Percentiles rank a stretch among this genome's conserved stretches.
These are phyloP conservation scores for Acanthamoeba triangularis DNA, from an alignment of 208 protist genomes.

Conservation along the genomic window DNA sequence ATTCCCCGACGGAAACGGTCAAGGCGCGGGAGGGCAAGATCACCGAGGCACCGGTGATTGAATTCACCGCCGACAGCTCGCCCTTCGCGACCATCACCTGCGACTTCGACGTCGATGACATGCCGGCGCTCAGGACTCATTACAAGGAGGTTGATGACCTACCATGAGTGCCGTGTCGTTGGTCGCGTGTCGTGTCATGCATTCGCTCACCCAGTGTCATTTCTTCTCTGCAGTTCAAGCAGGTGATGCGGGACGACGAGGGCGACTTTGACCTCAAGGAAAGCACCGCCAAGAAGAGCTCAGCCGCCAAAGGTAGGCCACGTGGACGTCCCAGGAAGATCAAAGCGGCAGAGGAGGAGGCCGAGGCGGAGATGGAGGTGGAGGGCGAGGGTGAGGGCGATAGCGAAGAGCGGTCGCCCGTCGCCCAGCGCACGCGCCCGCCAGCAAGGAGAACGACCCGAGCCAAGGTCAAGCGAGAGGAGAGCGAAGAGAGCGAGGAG, in stretches of 20 bases:
- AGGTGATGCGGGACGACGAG: constrained; percentile 64
- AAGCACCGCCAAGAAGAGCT: neutral
- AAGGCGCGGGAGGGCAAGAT: constrained; percentile 65
- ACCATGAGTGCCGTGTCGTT: neutral
- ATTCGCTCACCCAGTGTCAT: no score
- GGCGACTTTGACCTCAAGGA: constrained; percentile 63
- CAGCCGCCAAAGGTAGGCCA: neutral
- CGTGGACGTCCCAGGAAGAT: neutral
- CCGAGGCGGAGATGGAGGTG: constrained; percentile 12
- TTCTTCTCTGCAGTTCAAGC: constrained; percentile 41
- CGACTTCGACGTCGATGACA: constrained; percentile 60
- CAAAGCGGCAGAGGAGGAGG: neutral
- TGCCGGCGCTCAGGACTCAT: neutral
- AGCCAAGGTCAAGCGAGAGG: neutral
- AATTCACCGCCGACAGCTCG: constrained; percentile 49
- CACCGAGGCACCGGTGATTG: constrained; percentile 14
- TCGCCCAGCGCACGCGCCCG: neutral
- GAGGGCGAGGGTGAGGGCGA: neutral
- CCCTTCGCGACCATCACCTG: constrained; percentile 32
- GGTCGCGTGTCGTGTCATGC: neutral
- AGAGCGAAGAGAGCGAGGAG: constrained; percentile 34
- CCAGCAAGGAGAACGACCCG: neutral
- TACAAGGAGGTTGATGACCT: constrained; percentile 63
- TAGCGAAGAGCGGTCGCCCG: neutral
- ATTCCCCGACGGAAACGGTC: constrained; percentile 4